Conservation (phyloP, 805 yeast genomes). For the Candida boidinii region DNA sequence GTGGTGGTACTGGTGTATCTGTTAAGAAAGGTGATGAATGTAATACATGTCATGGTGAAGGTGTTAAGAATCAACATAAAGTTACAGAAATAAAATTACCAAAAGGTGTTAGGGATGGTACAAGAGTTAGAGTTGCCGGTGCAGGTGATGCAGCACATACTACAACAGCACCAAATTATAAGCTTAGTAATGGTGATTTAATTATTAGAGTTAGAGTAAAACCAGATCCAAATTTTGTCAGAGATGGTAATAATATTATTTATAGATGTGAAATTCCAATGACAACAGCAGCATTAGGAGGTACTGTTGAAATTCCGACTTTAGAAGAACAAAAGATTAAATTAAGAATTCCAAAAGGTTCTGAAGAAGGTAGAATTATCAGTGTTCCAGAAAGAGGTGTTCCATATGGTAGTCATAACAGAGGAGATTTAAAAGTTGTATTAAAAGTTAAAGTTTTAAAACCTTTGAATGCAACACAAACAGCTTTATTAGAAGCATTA, state of each 20-base stretch:
- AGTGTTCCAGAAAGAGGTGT: slow-evolving; percentile 84
- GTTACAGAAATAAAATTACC: slow-evolving; percentile 82
- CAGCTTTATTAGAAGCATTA: slow-evolving; percentile 83
- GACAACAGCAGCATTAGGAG: slow-evolving; percentile 97
- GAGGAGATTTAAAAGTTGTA: slow-evolving; percentile 77
- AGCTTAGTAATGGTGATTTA: slow-evolving; percentile 76
- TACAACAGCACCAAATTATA: slow-evolving; percentile 62
- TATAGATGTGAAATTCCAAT: slow-evolving; percentile 65
- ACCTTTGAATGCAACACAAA: slow-evolving; percentile 78
- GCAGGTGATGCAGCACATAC: slow-evolving; percentile 87
- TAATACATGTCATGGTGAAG: slow-evolving; percentile 78
- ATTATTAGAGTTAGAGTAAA: slow-evolving; percentile 72
- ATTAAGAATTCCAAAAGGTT: slow-evolving; percentile 75
- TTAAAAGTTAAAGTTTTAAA: slow-evolving; percentile 63
- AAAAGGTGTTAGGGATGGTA: slow-evolving; percentile 80
- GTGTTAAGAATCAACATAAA: slow-evolving; percentile 61
- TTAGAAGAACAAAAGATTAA: slow-evolving; percentile 65
- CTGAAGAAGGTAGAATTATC: slow-evolving; percentile 65
- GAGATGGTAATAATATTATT: slow-evolving; percentile 60
- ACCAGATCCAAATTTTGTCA: slow-evolving; percentile 62
- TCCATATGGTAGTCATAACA: slow-evolving; percentile 46
- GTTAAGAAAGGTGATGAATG: slow-evolving; percentile 67
- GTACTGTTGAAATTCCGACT: slow-evolving; percentile 84
- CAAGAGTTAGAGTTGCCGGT: slow-evolving; percentile 73
- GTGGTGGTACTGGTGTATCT: slow-evolving; percentile 84